Base-by-base conservation (phyloP, 129 eudicot genomes). In the Flaveria robusta region DNA sequence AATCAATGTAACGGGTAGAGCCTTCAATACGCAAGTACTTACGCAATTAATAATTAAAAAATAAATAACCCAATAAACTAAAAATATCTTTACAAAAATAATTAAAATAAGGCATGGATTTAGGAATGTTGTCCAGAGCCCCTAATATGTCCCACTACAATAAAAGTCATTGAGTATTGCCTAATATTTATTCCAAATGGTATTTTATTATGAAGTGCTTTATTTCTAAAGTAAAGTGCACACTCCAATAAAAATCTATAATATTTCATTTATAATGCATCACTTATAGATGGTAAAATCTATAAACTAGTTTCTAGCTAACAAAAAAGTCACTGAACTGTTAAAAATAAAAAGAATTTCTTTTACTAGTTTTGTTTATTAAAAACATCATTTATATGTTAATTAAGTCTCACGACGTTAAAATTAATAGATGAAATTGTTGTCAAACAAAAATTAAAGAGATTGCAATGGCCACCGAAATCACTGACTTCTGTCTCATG, bases 101-200 rank as follows among this genome's bases (percentile, higher is more conserved):
- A 34, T 34, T 34, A 34, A 7, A 34, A 34, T 55, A 55, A 68
- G 16, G 68, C 68, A 54, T 56, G 69, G 49, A 69, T 68, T 77
- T 19, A 43, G 81, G 69, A 77, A 77, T 69, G 76, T 77, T 69
- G 76, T 69, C 81, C 58, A 59, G 76, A 77, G 75, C 76, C 76
- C 81, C 50, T 69, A 64, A 64, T 58, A 69, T 68, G 47, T 52
- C 59, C 81, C 81, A 77, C 81, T 56, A n/a, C n/a, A n/a, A n/a
- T n/a, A n/a, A n/a, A 55, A 9, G 29, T 12, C 71, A 68, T 31
- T 31, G 37, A 31, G 37, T 42, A 46, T 5, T 67, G 37, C 46
- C 72, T 67, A 18, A 6, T 54, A 54, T 2, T 1, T 43, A 39
- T 8, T 39, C 43, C 47, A 43, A 34, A 34, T 34, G 39, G 7